phyloP scores from a whole-genome alignment of 306 rosid genomes.

The Castanea crenata region DNA sequence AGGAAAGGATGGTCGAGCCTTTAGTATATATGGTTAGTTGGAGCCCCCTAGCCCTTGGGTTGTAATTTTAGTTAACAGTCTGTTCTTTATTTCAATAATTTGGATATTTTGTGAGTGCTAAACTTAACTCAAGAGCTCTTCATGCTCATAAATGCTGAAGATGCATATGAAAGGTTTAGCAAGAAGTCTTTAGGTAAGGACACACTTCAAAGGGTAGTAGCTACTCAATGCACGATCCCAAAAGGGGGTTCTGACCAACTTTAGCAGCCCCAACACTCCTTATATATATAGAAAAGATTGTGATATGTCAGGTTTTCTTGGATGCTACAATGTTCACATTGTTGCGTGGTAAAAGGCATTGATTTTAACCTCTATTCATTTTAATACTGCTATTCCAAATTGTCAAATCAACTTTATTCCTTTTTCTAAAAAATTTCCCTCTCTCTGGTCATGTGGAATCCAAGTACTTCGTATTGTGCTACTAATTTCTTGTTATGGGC shows the following conservation, averaged over 20 bases:
- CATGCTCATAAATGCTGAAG: neutral
- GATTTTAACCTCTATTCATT: neutral
- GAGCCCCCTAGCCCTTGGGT: no score
- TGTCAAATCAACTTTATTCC: neutral
- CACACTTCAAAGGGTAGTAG: no score
- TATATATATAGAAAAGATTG: neutral
- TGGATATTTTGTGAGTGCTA: neutral
- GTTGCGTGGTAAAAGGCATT: neutral
- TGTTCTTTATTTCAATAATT: neutral
- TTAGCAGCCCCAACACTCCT: neutral
- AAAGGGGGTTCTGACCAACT: neutral
- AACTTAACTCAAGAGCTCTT: neutral
- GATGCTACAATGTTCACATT: neutral
- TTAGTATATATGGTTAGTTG: no score
- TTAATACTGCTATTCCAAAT: neutral
- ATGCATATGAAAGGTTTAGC: neutral
- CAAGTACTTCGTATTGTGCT: slow-evolving; percentile 8
- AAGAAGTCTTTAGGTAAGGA: no score
- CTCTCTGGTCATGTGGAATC: neutral
- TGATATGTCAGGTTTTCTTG: neutral
- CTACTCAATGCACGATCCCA: no score
- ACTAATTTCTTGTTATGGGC: slow-evolving; percentile 10
- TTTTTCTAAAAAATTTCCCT: no score
- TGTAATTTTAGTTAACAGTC: no score
- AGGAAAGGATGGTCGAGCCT: no score